These are phyloP conservation scores for Aspergillus sergii DNA, from an alignment of 2,329 filamentous ascomycete genomes.

Conservation along the genomic window DNA sequence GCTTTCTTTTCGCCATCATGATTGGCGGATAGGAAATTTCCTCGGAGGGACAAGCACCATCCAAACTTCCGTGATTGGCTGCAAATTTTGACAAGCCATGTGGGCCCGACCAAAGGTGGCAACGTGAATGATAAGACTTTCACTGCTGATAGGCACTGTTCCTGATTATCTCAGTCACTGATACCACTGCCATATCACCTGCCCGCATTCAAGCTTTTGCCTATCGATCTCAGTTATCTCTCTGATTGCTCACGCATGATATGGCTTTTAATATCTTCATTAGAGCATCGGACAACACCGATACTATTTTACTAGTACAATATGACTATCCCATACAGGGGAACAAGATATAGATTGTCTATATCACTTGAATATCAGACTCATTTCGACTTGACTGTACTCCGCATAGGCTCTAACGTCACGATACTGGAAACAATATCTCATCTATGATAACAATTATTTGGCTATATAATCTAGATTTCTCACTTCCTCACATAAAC, in stretches of 20 bases:
- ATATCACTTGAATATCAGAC: not conserved
- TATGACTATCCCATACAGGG: not conserved
- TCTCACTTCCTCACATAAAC: not conserved
- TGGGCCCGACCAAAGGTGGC: slow-evolving; percentile 4
- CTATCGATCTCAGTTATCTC: not conserved
- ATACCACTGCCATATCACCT: not conserved
- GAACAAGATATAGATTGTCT: not conserved
- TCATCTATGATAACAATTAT: no score
- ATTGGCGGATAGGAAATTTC: not conserved
- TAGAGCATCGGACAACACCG: not conserved
- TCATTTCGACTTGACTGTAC: not conserved
- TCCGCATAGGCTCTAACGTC: no score
- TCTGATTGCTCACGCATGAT: not conserved
- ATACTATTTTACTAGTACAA: not conserved
- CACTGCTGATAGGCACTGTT: slow-evolving; percentile 15
- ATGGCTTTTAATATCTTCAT: not conserved
- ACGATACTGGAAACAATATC: not conserved
- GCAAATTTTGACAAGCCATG: slow-evolving; percentile 5
- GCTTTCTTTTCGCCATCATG: not conserved
- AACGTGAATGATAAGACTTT: slow-evolving; percentile 14
- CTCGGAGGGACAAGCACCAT: slow-evolving; percentile 11
- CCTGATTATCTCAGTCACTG: not conserved
- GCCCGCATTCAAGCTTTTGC: not conserved
- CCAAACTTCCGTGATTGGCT: slow-evolving; percentile 3
- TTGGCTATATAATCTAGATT: not conserved